Evolutionary conservation across 192 early-diverging fungal genomes (phyloP).

Genomic region (Linnemannia exigua): DNA sequence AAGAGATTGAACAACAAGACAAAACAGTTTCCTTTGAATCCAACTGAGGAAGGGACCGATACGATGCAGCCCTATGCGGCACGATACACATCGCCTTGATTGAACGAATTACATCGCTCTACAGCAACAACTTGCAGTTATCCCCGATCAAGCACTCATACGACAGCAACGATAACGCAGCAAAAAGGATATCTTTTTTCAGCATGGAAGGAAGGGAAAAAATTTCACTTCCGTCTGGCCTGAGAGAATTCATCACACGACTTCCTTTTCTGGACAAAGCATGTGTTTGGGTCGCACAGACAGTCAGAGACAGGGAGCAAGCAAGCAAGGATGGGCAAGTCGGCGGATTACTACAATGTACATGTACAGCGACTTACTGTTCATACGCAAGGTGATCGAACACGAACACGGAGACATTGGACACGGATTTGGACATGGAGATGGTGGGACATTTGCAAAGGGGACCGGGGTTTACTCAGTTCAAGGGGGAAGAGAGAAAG

Average conservation of each 20-base stretch:
- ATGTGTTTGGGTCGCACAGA: constrained; percentile 20
- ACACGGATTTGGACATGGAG: neutral
- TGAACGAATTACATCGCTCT: neutral
- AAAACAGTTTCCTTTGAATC: neutral
- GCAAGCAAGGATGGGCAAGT: neutral
- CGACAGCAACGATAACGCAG: no score
- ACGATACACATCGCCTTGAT: neutral
- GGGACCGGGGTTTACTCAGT: neutral
- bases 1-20: neutral
- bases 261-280: constrained; percentile 26
- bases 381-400: neutral
- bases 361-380: neutral
- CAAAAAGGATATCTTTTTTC: neutral
- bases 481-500: neutral
- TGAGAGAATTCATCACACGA: constrained; percentile 40
- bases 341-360: neutral
- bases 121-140: neutral
- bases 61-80: neutral
- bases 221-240: constrained; percentile 1
- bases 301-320: neutral
- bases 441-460: neutral
- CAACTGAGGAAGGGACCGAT: neutral
- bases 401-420: constrained; percentile 1
- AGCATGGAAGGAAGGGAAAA: neutral
- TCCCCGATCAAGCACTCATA: no score